Evolutionary conservation across 257 asterid genomes (phyloP), one percentile per base, ranked within the genome.

Genomic region (Fraxinus pennsylvanica): DNA sequence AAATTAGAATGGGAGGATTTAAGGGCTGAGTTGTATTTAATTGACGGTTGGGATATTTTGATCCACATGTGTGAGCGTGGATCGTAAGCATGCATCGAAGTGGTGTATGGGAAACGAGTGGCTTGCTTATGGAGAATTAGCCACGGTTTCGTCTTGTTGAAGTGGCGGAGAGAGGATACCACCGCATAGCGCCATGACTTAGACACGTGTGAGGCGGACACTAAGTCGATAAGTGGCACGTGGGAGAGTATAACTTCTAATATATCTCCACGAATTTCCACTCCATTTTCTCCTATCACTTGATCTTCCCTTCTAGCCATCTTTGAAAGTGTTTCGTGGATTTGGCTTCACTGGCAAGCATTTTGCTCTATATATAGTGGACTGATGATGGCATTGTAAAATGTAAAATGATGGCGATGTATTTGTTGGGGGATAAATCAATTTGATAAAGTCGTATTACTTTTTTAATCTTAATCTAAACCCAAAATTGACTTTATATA

Each of bases 51-150:
- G n/a, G 89, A 70, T 22, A 86, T 36, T 17, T 76, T 30, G 43
- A 91, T 68, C 98, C 97, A 93, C 63, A 74, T 27, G n/a, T 72
- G 22, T 0, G 98, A 91, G 21, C 96, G 91, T 0, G 96, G 97
- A 59, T 93, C 97, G 74, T 89, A 93, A 0, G 93, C 97, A 45
- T 50, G 80, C 0, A 85, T 70, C 0, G 86, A 1, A 76, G 84
- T 73, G 75, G 83, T 38, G 83, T 85, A 80, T 0, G 91, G 94
- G 9, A 74, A 57, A n/a, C 90, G 84, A 52, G 79, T 74, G 74
- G 81, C 66, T 69, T 91, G 97, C 43, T 84, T 65, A 88, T 93
- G 96, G 83, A 91, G 72, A 81, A 93, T 71, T 6, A 93, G 87
- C 98, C 97, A 93, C 0, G 98, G 97, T 6, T 84, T 85, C 1